Conservation (phyloP, 2,329 filamentous ascomycete genomes). For the Ceratocystis albifundus region DNA sequence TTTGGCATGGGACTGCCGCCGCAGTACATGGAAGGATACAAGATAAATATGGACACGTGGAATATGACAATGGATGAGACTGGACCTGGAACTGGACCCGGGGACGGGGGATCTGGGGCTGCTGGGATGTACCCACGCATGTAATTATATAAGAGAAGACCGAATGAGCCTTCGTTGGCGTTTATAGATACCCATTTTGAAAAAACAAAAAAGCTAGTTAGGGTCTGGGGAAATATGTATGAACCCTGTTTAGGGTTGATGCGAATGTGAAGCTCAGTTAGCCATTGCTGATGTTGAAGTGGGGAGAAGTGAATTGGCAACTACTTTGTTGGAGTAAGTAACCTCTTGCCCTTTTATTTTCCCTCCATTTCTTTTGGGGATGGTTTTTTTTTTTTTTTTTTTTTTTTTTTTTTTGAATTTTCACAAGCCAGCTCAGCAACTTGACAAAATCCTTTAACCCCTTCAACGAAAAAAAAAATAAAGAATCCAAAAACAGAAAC, state of each 20-base stretch:
- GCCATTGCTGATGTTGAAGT: not conserved
- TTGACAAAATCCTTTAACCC: too few relatives aligned
- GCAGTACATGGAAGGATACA: slow-evolving; percentile 20
- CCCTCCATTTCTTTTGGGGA: too few relatives aligned
- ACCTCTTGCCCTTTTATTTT: too few relatives aligned
- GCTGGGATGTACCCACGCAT: not conserved
- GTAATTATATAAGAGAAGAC: not conserved
- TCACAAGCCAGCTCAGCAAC: not conserved
- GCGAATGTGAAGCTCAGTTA: not conserved
- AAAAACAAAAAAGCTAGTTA: not conserved
- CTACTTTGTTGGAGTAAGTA: too few relatives aligned
- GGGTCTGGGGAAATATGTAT: not conserved
- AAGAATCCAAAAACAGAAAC: too few relatives aligned
- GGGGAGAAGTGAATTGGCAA: not conserved
- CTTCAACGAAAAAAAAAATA: too few relatives aligned
- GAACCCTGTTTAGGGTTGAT: not conserved
- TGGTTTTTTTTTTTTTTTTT: too few relatives aligned
- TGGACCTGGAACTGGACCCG: not conserved
- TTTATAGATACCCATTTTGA: slow-evolving; percentile 7
- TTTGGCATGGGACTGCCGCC: slow-evolving; percentile 23
- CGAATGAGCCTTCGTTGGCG: not conserved
- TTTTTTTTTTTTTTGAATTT: not conserved
- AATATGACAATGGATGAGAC: slow-evolving; percentile 12
- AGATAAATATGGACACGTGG: slow-evolving; percentile 11
- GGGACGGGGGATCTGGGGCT: not conserved